Percentiles rank a stretch among this genome's conserved stretches.
These are phyloP conservation scores for Pseudogymnoascus pannorum DNA, from an alignment of 2,329 filamentous ascomycete species.

Conservation along the genomic window DNA sequence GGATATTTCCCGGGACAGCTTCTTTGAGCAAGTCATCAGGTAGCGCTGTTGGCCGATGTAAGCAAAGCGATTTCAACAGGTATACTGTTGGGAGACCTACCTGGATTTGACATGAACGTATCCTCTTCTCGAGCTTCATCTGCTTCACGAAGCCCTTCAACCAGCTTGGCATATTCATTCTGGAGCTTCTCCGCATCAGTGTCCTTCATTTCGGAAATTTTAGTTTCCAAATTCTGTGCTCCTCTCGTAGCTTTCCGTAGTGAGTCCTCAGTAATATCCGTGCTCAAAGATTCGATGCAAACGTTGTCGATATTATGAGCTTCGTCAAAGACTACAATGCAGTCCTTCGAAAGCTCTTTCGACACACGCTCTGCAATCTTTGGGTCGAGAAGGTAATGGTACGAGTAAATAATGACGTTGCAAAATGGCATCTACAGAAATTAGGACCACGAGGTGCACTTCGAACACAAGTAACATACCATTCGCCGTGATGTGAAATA, in stretches of 20 bases:
- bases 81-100: slow-evolving; percentile 18
- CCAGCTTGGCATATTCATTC: slow-evolving; percentile 89
- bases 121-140: slow-evolving; percentile 89
- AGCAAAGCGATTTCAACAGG: background rate
- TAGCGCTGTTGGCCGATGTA: slow-evolving; percentile 47
- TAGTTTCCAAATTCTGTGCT: slow-evolving; percentile 82
- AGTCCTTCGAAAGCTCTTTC: slow-evolving; percentile 92
- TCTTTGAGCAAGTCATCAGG: slow-evolving; percentile 93
- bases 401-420: slow-evolving; percentile 99
- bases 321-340: slow-evolving; percentile 97
- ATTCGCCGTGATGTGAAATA: slow-evolving; percentile 95
- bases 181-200: slow-evolving; percentile 91
- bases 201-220: slow-evolving; percentile 90
- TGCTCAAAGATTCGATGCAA: slow-evolving; percentile 94
- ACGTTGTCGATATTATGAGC: slow-evolving; percentile 99
- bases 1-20: slow-evolving; percentile 92
- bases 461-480: slow-evolving; percentile 45
- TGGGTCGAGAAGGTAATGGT: slow-evolving; percentile 94
- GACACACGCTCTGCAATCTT: slow-evolving; percentile 96
- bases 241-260: slow-evolving; percentile 83
- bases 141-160: slow-evolving; percentile 80
- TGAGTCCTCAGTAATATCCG: slow-evolving; percentile 93
- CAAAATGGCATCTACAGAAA: slow-evolving; percentile 80
- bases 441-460: slow-evolving; percentile 13
- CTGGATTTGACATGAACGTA: slow-evolving; percentile 91